Percentiles rank a stretch among this genome's conserved stretches.
Evolutionary conservation across 2,329 filamentous ascomycete species (phyloP).

Genomic region (Davidsoniella virescens): DNA sequence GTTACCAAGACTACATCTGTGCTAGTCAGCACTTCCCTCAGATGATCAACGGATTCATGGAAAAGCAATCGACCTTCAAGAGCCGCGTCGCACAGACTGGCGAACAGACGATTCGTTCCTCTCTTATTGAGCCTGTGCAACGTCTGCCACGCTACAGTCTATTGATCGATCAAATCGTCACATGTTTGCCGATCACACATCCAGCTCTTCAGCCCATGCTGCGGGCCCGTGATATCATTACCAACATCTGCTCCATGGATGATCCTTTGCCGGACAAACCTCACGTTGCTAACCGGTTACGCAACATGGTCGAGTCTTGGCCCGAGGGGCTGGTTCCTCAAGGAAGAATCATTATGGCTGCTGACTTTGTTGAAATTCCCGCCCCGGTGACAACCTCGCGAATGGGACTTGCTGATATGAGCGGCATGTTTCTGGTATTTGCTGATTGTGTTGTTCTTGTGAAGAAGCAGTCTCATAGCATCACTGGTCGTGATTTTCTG

Average conservation of each 20-base stretch:
- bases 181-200: conserved; percentile 70
- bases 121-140: conserved; percentile 92
- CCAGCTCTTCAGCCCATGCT: conserved; percentile 70
- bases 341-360: conserved; percentile 65
- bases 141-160: conserved; percentile 85
- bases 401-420: conserved; percentile 18
- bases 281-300: conserved; percentile 56
- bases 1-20: conserved; percentile 85
- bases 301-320: conserved; percentile 64
- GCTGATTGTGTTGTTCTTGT: conserved; percentile 66
- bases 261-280: conserved; percentile 52
- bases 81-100: conserved; percentile 67
- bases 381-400: conserved; percentile 42
- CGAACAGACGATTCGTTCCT: conserved; percentile 77
- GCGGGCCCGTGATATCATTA: conserved; percentile 81
- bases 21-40: conserved; percentile 77
- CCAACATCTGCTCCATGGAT: conserved; percentile 91
- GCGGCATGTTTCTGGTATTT: conserved; percentile 67
- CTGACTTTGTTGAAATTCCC: conserved; percentile 61
- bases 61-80: conserved; percentile 68
- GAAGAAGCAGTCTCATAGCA: conserved; percentile 48
- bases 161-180: conserved; percentile 88
- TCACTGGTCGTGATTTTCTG: conserved; percentile 59
- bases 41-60: conserved; percentile 62
- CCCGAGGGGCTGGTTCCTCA: conserved; percentile 52